Percentiles rank a stretch among this genome's conserved stretches.
These are phyloP conservation scores for Suillus decipiens DNA, from an alignment of 768 basidiomycete genomes.

Conservation along the genomic window DNA sequence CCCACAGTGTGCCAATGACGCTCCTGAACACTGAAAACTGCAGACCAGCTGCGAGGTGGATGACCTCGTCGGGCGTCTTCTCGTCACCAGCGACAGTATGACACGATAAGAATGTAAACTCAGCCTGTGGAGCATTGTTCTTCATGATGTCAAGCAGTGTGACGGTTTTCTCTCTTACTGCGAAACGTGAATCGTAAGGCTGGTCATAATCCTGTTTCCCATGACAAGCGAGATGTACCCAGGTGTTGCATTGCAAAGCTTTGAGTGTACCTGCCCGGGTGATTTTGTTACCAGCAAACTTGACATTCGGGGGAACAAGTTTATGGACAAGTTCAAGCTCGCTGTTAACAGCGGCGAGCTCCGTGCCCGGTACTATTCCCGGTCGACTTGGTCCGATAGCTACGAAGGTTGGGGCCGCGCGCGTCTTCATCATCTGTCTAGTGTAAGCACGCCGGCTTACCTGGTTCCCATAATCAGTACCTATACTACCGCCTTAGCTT, in stretches of 20 bases:
- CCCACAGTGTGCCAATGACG: slow-evolving; percentile 28
- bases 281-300: too few relatives aligned
- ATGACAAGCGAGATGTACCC: slow-evolving; percentile 25
- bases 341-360: not conserved
- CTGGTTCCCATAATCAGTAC: too few relatives aligned
- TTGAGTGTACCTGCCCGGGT: not conserved
- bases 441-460: too few relatives aligned
- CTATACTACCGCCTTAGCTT: too few relatives aligned
- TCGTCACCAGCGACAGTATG: slow-evolving; percentile 24
- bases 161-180: not conserved
- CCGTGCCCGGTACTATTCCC: not conserved
- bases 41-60: slow-evolving; percentile 27
- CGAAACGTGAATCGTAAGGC: not conserved
- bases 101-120: slow-evolving; percentile 21
- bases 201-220: slow-evolving; percentile 1
- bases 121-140: not conserved
- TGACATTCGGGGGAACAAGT: slow-evolving; percentile 4
- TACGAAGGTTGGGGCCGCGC: not conserved
- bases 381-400: not conserved
- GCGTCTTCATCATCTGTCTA: not conserved
- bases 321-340: not conserved
- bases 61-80: slow-evolving; percentile 18
- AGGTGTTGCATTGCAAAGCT: slow-evolving; percentile 6
- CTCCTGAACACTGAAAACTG: slow-evolving; percentile 23
- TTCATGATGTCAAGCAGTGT: slow-evolving; percentile 10